Conservation (phyloP, 148 eudicot genomes). For the Chenopodium suecicum region DNA sequence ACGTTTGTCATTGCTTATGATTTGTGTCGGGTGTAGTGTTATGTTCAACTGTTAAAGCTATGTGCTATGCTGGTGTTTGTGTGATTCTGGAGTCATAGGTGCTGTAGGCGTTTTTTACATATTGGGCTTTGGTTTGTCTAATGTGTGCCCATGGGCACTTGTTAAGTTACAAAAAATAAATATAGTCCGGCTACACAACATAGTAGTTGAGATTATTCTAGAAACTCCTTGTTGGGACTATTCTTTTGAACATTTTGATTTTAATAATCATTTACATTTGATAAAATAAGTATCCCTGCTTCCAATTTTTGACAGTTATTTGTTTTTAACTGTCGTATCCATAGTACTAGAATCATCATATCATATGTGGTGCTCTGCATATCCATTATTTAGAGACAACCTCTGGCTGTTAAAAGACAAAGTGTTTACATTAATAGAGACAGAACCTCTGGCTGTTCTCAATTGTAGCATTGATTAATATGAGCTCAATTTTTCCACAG, state of each 20-base stretch:
- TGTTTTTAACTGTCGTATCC: background rate
- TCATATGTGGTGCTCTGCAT: background rate
- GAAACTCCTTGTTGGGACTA: background rate
- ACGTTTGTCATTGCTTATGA: background rate
- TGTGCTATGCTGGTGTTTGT: background rate
- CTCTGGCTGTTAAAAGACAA: background rate
- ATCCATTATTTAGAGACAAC: background rate
- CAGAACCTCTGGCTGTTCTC: background rate
- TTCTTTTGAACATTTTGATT: background rate
- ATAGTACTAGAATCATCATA: background rate
- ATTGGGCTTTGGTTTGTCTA: background rate
- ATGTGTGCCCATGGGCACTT: too few species aligned
- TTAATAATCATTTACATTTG: too few species aligned
- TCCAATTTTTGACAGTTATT: background rate
- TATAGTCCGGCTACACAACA: too few species aligned
- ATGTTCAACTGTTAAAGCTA: background rate
- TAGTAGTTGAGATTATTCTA: too few species aligned
- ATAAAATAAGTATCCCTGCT: background rate
- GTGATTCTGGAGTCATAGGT: background rate
- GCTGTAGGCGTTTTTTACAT: background rate
- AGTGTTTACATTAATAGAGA: background rate
- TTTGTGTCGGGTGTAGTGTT: background rate
- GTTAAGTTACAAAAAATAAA: too few species aligned
- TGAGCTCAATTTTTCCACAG: constrained; percentile 36
- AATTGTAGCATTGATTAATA: background rate